Conservation (phyloP, 1,284 basidiomycete genomes). For the Rhodotorula sp. region DNA sequence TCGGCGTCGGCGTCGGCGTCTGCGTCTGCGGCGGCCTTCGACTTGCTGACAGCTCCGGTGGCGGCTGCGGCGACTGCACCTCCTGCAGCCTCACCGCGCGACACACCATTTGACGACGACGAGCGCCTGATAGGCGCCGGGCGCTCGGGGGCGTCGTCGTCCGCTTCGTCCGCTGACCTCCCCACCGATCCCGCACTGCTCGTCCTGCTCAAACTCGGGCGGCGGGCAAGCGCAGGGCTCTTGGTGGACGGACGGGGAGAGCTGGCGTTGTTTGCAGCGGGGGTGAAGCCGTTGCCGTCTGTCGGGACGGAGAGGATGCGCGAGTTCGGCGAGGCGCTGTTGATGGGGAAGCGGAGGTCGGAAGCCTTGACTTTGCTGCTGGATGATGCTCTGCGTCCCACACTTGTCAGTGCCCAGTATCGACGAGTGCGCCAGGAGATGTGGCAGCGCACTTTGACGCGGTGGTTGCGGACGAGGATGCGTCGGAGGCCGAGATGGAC, state of each 20-base stretch:
- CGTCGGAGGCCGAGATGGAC: neutral
- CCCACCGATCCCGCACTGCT: neutral
- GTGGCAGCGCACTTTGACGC: neutral
- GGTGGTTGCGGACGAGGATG: neutral
- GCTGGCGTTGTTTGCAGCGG: neutral
- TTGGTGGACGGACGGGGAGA: neutral
- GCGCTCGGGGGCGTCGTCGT: neutral
- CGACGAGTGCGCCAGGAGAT: neutral
- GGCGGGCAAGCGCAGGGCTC: neutral
- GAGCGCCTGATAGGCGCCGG: neutral
- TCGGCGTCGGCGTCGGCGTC: too few species aligned
- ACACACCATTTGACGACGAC: neutral
- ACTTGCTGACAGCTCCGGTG: neutral
- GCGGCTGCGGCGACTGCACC: neutral
- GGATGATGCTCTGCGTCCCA: neutral
- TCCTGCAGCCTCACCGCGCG: neutral
- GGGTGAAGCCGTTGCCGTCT: neutral
- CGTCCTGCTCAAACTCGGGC: neutral
- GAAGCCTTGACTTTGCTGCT: conserved; percentile 19
- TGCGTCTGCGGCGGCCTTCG: too few species aligned
- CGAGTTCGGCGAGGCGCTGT: conserved; percentile 29
- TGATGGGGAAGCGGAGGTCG: conserved; percentile 21
- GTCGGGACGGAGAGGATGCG: conserved; percentile 24
- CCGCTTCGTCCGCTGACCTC: neutral
- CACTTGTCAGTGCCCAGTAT: neutral